Base-by-base conservation (phyloP, 2,329 filamentous ascomycete genomes). In the Claviceps sp. region DNA sequence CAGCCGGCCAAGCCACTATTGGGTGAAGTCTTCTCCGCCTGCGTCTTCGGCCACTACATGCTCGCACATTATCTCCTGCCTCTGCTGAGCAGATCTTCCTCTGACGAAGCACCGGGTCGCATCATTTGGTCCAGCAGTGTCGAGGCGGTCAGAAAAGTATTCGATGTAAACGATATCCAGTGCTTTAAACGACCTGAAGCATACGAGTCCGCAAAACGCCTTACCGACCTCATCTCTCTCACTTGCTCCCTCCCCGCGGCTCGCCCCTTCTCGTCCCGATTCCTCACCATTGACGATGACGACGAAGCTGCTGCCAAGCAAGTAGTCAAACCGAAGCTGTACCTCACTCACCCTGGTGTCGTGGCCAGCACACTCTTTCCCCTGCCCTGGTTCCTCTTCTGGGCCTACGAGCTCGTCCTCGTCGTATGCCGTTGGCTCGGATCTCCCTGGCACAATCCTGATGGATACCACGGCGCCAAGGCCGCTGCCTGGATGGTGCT, bases 21-120 rank as follows among this genome's bases (percentile, higher is more conserved):
- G 0, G 90, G 89, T 3, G 77, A 88, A 58, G 81, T 95, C 17
- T 98, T 97, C 65, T 85, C 84, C 64, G 85, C 91, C 48, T 97
- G 97, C 63, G 78, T 95, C 34, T 97, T 98, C 64, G 93, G 93
- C 0, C 93, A 98, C 70, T 97, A 98, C 65, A 71, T 96, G 62
- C 80, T 98, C 24, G 80, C 81, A 16, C 90, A 95, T 65, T 81
- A 84, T 62, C 76, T 97, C 11, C 76, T 85, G 58, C 85, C 88
- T 0, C 73, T 96, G 11, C 76, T 98, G 59, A 70, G 72, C 60
- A 72, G 80, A 49, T 63, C 62, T 16, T 61, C 67, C 16, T 57
- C 68, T 52, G 56, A 68, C 41, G 63, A 72, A 4, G 52, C 68
- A 1, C 71, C 73, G 0, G 86, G 82, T 8, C 81, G 89, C 49